Conservation (phyloP, 345 rosid species). For the Ceriops tagal region DNA sequence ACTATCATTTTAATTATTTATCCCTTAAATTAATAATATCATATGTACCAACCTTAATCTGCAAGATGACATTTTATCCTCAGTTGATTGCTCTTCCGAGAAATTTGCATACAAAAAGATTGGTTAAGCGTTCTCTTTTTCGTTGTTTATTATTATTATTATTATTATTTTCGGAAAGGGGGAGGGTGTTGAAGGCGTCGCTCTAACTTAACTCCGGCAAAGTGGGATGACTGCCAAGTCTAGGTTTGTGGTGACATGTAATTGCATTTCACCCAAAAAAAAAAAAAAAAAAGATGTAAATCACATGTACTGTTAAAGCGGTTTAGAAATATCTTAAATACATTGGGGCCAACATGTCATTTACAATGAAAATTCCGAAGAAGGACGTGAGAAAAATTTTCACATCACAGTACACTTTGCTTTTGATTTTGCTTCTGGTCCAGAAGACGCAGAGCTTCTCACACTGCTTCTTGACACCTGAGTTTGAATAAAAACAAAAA, state of each 20-base stretch:
- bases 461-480: constrained; percentile 60
- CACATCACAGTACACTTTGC: constrained; percentile 74
- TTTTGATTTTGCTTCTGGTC: constrained; percentile 62
- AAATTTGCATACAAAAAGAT: no score
- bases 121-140: no score
- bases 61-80: no score
- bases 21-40: no score
- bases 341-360: constrained; percentile 25
- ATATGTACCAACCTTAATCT: no score
- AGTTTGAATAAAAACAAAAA: not conserved
- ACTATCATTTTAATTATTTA: no score
- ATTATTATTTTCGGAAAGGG: no score
- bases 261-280: constrained; percentile 6
- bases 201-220: no score
- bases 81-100: no score
- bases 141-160: no score
- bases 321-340: constrained; percentile 8
- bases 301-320: constrained; percentile 6
- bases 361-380: constrained; percentile 26
- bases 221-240: not conserved
- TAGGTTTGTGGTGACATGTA: constrained; percentile 11
- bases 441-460: constrained; percentile 44
- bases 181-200: no score
- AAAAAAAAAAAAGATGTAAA: constrained; percentile 9
- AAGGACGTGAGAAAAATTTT: constrained; percentile 16